phyloP scores from a whole-genome alignment of 768 basidiomycete genomes.

The Leucogyrophana mollusca region DNA sequence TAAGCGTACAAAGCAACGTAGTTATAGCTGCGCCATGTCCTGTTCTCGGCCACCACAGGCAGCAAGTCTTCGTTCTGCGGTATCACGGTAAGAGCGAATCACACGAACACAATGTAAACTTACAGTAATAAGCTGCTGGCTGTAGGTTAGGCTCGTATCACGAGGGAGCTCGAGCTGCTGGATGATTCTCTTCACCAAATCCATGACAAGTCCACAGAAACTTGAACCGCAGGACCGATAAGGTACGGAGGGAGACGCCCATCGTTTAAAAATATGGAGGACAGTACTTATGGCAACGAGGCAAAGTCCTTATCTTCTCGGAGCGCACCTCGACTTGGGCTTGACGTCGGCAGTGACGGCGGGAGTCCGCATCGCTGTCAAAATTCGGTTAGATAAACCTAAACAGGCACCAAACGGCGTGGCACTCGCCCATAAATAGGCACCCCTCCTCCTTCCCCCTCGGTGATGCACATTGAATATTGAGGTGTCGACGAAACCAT shows the following conservation, averaged over 20 bases:
- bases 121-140: conserved; percentile 59
- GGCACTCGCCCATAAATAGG: conserved; percentile 1
- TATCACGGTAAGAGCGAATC: conserved; percentile 7
- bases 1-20: conserved; percentile 61
- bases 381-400: too few relatives aligned
- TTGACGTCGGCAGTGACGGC: too few relatives aligned
- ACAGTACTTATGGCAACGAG: too few relatives aligned
- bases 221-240: too few relatives aligned
- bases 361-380: too few relatives aligned
- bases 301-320: too few relatives aligned
- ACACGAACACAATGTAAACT: conserved; percentile 16
- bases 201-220: conserved; percentile 16
- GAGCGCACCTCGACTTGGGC: too few relatives aligned
- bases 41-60: conserved; percentile 62
- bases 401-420: background rate
- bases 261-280: too few relatives aligned
- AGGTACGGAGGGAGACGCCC: too few relatives aligned
- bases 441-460: background rate
- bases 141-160: conserved; percentile 50
- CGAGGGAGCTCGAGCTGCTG: conserved; percentile 50
- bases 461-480: too few relatives aligned
- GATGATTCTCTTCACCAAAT: conserved; percentile 19
- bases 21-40: conserved; percentile 66
- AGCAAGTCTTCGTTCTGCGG: conserved; percentile 66
- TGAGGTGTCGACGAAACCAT: too few relatives aligned